phyloP scores from a whole-genome alignment of 345 rosid species.

The Brassica carinata region DNA sequence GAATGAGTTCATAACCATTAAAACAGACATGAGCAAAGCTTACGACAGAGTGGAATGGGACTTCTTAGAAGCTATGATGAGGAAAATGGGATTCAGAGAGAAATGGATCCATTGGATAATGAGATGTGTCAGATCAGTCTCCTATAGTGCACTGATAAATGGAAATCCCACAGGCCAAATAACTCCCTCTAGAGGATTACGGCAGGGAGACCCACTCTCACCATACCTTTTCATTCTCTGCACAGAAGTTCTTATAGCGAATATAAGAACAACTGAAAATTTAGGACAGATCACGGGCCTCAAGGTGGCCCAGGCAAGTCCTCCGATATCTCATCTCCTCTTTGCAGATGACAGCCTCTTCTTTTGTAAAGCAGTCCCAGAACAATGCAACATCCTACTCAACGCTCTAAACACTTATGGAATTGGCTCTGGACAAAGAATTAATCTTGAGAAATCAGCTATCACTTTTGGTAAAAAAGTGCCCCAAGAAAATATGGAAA shows the following conservation, averaged over 20 bases:
- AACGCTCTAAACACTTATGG: neutral
- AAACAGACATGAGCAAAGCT: neutral
- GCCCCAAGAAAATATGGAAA: neutral
- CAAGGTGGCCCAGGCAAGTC: neutral
- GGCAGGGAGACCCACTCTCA: neutral
- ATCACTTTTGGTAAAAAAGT: neutral
- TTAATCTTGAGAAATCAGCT: neutral
- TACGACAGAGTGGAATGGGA: too few relatives aligned
- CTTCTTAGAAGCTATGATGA: too few relatives aligned
- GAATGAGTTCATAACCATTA: neutral
- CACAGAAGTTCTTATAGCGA: neutral
- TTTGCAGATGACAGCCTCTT: neutral
- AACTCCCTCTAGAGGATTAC: neutral
- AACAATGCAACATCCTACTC: neutral
- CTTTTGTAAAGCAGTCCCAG: neutral
- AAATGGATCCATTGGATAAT: neutral
- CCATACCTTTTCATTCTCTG: neutral
- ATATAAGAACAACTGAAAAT: neutral
- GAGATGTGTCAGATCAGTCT: neutral
- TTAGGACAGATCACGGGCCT: neutral
- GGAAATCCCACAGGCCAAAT: neutral
- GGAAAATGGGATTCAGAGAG: neutral
- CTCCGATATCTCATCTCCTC: neutral
- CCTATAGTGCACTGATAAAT: neutral
- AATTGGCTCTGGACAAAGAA: neutral